Conservation (phyloP, 306 rosid genomes). For the Cicer cuneatum region DNA sequence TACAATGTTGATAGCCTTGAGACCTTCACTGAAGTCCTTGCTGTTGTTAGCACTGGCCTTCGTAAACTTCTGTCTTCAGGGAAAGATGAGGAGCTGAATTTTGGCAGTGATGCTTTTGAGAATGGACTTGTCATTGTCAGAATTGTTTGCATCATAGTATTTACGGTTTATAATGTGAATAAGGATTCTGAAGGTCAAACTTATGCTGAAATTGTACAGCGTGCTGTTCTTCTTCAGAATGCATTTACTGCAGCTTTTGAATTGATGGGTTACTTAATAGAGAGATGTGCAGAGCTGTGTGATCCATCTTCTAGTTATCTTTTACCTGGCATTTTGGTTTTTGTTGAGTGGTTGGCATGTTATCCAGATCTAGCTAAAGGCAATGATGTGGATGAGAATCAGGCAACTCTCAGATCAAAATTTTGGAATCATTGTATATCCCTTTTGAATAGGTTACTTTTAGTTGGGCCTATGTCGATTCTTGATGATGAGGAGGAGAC, state of each 20-base stretch:
- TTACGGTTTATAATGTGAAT: conserved; percentile 73
- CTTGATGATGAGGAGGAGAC: conserved; percentile 75
- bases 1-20: conserved; percentile 62
- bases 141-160: conserved; percentile 72
- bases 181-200: conserved; percentile 85
- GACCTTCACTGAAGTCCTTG: conserved; percentile 81
- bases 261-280: conserved; percentile 73
- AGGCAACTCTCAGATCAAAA: conserved; percentile 61
- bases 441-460: conserved; percentile 66
- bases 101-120: conserved; percentile 65
- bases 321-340: conserved; percentile 79
- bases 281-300: conserved; percentile 66
- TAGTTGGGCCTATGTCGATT: conserved; percentile 52
- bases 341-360: conserved; percentile 93
- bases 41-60: conserved; percentile 66
- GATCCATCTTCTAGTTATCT: conserved; percentile 81
- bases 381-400: conserved; percentile 70
- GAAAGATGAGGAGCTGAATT: conserved; percentile 63
- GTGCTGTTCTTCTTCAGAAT: conserved; percentile 84
- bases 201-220: conserved; percentile 90
- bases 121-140: conserved; percentile 69
- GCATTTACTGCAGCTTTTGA: conserved; percentile 82
- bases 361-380: conserved; percentile 76
- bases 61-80: conserved; percentile 71
- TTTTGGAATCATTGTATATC: conserved; percentile 73